phyloP scores from a whole-genome alignment of 768 basidiomycete genomes.

The Phaeotremella skinneri region DNA sequence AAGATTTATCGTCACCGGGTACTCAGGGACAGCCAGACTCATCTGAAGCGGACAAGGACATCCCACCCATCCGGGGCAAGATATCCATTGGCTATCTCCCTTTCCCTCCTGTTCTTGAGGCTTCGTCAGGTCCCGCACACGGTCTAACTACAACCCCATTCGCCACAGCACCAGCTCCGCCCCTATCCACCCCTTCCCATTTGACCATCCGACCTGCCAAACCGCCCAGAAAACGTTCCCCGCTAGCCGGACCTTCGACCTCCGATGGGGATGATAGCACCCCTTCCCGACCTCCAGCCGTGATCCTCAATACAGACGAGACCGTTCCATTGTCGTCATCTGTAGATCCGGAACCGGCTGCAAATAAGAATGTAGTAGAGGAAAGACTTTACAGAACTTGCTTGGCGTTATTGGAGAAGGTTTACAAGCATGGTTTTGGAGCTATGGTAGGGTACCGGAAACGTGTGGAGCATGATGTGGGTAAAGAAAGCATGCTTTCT shows the following conservation, averaged over 20 bases:
- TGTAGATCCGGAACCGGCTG: background rate
- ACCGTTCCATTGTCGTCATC: background rate
- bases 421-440: constrained; percentile 89
- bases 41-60: background rate
- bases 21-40: too few relatives aligned
- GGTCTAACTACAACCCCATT: background rate
- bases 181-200: constrained; percentile 10
- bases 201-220: constrained; percentile 8
- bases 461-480: constrained; percentile 72
- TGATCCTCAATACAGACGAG: constrained; percentile 45
- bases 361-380: background rate
- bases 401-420: constrained; percentile 72
- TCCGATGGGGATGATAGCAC: background rate
- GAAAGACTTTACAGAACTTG: constrained; percentile 73
- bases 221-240: constrained; percentile 19
- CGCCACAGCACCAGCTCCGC: background rate
- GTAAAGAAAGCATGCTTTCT: constrained; percentile 21
- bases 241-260: constrained; percentile 21
- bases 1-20: background rate
- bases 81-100: constrained; percentile 35
- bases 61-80: constrained; percentile 12
- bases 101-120: constrained; percentile 1
- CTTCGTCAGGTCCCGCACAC: too few relatives aligned
- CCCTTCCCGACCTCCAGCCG: constrained; percentile 53
- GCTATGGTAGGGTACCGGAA: constrained; percentile 78